Base-by-base conservation (phyloP, 805 yeast genomes). In the Candida saitoana region DNA sequence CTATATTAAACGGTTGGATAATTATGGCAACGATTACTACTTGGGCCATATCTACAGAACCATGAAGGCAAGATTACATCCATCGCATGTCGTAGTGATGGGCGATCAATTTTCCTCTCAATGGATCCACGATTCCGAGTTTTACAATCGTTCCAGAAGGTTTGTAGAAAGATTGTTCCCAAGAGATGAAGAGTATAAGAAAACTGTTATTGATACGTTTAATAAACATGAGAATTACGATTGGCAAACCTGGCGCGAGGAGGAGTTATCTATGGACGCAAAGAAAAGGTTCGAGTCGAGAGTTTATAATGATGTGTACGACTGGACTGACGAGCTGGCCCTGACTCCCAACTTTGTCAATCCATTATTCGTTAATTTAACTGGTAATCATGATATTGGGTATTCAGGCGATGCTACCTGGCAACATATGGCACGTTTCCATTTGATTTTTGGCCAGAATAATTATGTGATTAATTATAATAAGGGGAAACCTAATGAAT, bases 331-430 rank as follows among this genome's bases (percentile, higher is more conserved):
- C 19, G 49, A 46, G 6, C 54, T 57, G 5, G 34, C 29, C n/a
- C 39, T 39, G 7, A 31, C 24, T 8, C 71, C 73, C 22, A 65
- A 67, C 49, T 67, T 59, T 16, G 71, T 74, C 27, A 79, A 77
- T 44, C 90, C 87, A 8, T 63, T 86, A 29, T 79, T 91, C 55
- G 75, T 88, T 46, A 93, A 93, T 59, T 67, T 93, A 36, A 82
- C 95, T 1, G 99, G 99, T 2, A 93, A 93, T 59, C 99, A 93
- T 59, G 99, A 93, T 60, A 81, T 91, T 37, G 99, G 99, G 0
- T 91, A 93, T 59, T 78, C 86, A 37, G 98, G 98, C 0, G 99
- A 93, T 62, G 87, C 95, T 32, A 89, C 96, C 0, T 80, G 82
- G 68, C 96, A 87, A 54, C 95, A 95, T 54, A 79, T 88, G 80